These are phyloP conservation scores for Backusella tarrabulga DNA, from an alignment of 192 early-diverging fungal species.

Conservation along the genomic window DNA sequence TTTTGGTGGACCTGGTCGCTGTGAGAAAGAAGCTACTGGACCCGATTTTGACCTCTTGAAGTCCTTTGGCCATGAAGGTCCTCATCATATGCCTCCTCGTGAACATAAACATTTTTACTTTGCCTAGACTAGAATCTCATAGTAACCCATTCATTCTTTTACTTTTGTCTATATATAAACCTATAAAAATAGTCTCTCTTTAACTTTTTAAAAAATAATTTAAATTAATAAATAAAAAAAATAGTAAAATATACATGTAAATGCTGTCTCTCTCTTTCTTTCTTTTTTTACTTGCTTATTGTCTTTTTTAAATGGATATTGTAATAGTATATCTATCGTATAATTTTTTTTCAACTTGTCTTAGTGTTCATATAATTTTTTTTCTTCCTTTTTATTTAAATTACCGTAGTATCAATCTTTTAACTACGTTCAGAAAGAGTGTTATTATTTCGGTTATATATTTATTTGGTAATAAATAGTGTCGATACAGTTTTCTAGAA, in stretches of 20 bases:
- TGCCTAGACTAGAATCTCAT: background rate
- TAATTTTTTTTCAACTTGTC: no score
- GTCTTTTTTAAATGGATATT: no score
- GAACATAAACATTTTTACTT: background rate
- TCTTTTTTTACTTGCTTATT: background rate
- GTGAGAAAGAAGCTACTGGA: background rate
- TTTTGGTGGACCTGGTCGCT: background rate
- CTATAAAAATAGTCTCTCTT: background rate
- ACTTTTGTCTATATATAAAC: background rate
- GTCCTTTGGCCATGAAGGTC: background rate
- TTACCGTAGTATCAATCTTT: no score
- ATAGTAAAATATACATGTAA: background rate
- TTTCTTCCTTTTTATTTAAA: no score
- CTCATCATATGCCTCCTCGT: background rate
- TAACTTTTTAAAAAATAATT: no score
- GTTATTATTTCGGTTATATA: no score
- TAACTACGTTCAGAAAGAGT: no score
- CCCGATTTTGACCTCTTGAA: background rate
- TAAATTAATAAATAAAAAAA: background rate
- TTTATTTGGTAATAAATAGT: no score
- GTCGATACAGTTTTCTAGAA: no score
- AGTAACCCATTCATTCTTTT: background rate
- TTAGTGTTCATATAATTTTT: no score
- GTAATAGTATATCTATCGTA: no score
- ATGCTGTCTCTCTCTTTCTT: background rate